Base-by-base conservation (phyloP, 306 rosid genomes). In the Begonia fuchsioides region DNA sequence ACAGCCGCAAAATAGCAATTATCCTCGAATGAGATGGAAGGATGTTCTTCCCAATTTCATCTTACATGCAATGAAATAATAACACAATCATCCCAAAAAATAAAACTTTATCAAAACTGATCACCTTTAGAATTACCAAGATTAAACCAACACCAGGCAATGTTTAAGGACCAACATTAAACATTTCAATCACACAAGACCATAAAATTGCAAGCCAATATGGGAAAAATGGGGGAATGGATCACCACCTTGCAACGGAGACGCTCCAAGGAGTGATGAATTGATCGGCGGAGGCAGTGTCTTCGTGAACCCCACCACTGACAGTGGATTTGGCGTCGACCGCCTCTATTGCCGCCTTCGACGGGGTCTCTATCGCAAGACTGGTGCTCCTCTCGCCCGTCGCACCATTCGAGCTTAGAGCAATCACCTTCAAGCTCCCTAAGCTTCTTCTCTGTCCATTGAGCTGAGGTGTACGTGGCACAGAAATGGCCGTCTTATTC, bases 221-320 rank as follows among this genome's bases (percentile, higher is more conserved):
- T 26, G 35, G 1, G 5, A 43, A 15, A 9, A 17, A 17, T 26
- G 49, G 61, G 26, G 55, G 6, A 44, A 39, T 18, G 11, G 65
- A 20, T 20, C 32, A 67, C 58, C 53, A 90, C 97, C 94, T 79
- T 1, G 97, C 94, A 58, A 90, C 87, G 44, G 95, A 81, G 46
- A 81, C 53, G 66, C 63, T 74, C 97, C 97, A 90, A 9, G 97
- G 97, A 7, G 97, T 90, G 56, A 90, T 67, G 46, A 48, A 13
- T 60, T 75, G 87, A 32, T 84, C 95, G 69, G 81, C 87, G 10
- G 87, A 70, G 68, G 94, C 93, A 38, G 49, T 61, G 50, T 81
- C 93, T 32, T 88, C 95, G 40, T 38, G 62, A 59, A 71, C 93
- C 57, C 90, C 93, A 47, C 80, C 75, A 13, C 39, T 63, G 13